These are phyloP conservation scores for Fusarium keratoplasticum DNA, from an alignment of 2,329 filamentous ascomycete species.

Conservation along the genomic window DNA sequence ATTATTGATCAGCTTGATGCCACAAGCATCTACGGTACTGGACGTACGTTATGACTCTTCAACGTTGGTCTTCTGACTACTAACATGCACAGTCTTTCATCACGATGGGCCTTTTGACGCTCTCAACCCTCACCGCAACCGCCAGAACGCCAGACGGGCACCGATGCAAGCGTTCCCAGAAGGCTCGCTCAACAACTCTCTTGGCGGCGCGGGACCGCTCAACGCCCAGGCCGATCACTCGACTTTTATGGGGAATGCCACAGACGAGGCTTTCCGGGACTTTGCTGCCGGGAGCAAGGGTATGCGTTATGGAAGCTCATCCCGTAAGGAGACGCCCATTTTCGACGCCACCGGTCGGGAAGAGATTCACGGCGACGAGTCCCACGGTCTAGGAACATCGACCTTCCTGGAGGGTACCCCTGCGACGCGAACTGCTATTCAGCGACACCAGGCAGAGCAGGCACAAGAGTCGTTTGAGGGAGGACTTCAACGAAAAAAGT, in stretches of 20 bases:
- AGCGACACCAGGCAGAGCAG: constrained; percentile 78
- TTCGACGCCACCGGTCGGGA: constrained; percentile 77
- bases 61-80: neutral
- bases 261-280: constrained; percentile 88
- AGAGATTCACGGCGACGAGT: constrained; percentile 84
- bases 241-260: constrained; percentile 83
- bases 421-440: constrained; percentile 82
- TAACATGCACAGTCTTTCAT: constrained; percentile 81
- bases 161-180: constrained; percentile 98
- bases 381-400: constrained; percentile 87
- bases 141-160: constrained; percentile 82
- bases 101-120: constrained; percentile 98
- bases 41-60: constrained; percentile 69
- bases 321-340: constrained; percentile 58
- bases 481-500: constrained; percentile 90
- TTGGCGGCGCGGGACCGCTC: constrained; percentile 88
- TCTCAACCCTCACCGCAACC: constrained; percentile 93
- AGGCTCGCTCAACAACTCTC: constrained; percentile 89
- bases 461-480: constrained; percentile 66
- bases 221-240: constrained; percentile 86
- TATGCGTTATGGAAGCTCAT: constrained; percentile 19
- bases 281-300: constrained; percentile 63
- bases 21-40: constrained; percentile 93
- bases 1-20: constrained; percentile 97
- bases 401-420: constrained; percentile 96